phyloP scores from a whole-genome alignment of 805 yeast genomes.

The Millerozyma miso region DNA sequence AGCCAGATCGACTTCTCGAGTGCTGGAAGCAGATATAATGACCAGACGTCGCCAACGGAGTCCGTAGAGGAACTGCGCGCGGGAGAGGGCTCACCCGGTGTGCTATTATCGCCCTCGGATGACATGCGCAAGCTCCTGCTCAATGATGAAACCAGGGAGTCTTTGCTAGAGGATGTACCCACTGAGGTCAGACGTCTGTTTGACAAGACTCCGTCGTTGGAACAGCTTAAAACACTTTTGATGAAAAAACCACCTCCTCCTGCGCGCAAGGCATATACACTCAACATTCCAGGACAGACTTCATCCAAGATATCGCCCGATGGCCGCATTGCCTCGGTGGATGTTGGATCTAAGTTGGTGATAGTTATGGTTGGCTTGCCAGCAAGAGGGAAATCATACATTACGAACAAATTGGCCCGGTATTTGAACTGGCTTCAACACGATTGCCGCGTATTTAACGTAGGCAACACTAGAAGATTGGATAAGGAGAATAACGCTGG shows the following conservation, averaged over 20 bases:
- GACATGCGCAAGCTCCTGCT: conserved; percentile 5
- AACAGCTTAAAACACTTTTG: conserved; percentile 31
- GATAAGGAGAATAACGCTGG: conserved; percentile 59
- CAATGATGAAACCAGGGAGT: conserved; percentile 23
- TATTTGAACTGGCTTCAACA: conserved; percentile 94
- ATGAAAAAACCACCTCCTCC: conserved; percentile 35
- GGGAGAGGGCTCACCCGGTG: neutral
- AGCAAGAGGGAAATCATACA: conserved; percentile 91
- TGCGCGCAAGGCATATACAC: conserved; percentile 67
- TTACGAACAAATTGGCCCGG: conserved; percentile 85
- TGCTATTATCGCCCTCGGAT: neutral
- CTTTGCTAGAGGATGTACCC: conserved; percentile 31
- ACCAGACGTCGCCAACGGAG: neutral
- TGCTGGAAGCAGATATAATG: neutral
- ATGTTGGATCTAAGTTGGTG: conserved; percentile 78
- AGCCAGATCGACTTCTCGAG: conserved; percentile 8
- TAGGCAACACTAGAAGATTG: conserved; percentile 88
- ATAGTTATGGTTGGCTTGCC: conserved; percentile 97
- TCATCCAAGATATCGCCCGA: conserved; percentile 76
- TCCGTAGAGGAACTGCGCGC: neutral
- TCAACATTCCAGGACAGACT: conserved; percentile 91
- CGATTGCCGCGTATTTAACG: conserved; percentile 86
- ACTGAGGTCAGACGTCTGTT: conserved; percentile 30
- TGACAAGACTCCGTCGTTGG: conserved; percentile 39
- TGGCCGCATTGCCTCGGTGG: conserved; percentile 58